phyloP scores from a whole-genome alignment of 176 grass and related monocot species.

The Ampelocalamus luodianensis region DNA sequence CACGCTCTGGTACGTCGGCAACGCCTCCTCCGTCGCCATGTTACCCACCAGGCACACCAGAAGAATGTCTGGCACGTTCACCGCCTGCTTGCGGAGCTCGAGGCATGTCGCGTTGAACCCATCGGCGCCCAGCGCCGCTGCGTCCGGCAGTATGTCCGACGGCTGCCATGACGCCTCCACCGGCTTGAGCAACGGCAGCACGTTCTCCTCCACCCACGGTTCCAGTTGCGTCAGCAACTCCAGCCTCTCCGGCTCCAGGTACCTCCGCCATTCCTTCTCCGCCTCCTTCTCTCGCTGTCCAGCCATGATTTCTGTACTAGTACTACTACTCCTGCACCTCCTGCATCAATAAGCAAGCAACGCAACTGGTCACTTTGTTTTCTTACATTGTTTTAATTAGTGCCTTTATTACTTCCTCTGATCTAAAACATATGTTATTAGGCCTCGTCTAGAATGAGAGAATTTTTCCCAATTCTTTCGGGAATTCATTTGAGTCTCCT shows the following conservation, averaged over 20 bases:
- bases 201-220: not conserved
- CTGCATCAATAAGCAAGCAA: too few species aligned
- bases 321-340: too few species aligned
- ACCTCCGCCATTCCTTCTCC: not conserved
- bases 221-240: too few species aligned
- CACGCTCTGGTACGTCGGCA: constrained; percentile 73
- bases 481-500: too few species aligned
- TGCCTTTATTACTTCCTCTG: too few species aligned
- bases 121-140: constrained; percentile 39
- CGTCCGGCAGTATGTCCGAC: constrained; percentile 67
- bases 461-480: too few species aligned
- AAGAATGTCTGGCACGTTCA: constrained; percentile 48
- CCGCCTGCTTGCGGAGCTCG: constrained; percentile 50
- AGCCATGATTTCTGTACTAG: too few species aligned
- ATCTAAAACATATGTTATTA: too few species aligned
- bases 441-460: too few species aligned
- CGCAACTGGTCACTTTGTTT: too few species aligned
- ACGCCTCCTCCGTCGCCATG: constrained; percentile 82
- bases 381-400: too few species aligned
- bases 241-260: not conserved
- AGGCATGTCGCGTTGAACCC: constrained; percentile 59
- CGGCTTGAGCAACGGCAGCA: constrained; percentile 69
- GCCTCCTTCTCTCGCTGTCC: too few species aligned
- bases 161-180: constrained; percentile 75
- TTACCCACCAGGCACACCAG: constrained; percentile 72